These are phyloP conservation scores for Colletotrichum gloeosporioides DNA, from an alignment of 2,329 filamentous ascomycete species.

Conservation along the genomic window DNA sequence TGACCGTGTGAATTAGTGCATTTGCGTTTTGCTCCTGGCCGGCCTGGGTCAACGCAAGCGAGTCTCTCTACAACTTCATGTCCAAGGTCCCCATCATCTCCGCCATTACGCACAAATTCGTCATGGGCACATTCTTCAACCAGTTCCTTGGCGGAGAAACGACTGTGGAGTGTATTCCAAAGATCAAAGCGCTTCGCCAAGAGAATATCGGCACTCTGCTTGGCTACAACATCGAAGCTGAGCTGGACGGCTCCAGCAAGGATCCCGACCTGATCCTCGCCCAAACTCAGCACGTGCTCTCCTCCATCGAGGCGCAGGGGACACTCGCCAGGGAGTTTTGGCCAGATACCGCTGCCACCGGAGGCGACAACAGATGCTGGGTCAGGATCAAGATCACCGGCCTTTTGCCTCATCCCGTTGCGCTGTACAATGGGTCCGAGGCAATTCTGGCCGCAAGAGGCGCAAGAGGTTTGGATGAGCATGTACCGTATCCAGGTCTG, in stretches of 20 bases:
- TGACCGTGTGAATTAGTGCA: neutral
- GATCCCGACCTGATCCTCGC: conserved; percentile 23
- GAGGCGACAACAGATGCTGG: conserved; percentile 24
- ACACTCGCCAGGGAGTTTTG: conserved; percentile 14
- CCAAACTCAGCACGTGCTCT: neutral
- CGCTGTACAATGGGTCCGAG: conserved; percentile 16
- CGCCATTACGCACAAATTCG: neutral
- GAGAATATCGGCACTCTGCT: conserved; percentile 7
- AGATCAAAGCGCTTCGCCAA: conserved; percentile 22
- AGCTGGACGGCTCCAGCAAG: conserved; percentile 18
- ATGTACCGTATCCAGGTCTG: neutral
- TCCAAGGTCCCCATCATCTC: neutral
- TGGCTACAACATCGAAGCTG: conserved; percentile 27
- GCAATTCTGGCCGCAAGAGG: conserved; percentile 23
- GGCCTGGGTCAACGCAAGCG: neutral
- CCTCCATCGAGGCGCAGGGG: neutral
- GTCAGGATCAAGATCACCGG: conserved; percentile 25
- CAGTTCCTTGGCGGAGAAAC: conserved; percentile 23
- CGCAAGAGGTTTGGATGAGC: neutral
- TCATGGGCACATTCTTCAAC: neutral
- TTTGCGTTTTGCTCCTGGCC: neutral
- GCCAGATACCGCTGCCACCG: neutral
- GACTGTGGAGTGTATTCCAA: conserved; percentile 21
- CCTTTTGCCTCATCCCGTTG: conserved; percentile 22
- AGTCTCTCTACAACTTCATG: neutral